Evolutionary conservation across 768 basidiomycete species (phyloP), one percentile per base, ranked within the genome.

Genomic region (Mrakia frigida): DNA sequence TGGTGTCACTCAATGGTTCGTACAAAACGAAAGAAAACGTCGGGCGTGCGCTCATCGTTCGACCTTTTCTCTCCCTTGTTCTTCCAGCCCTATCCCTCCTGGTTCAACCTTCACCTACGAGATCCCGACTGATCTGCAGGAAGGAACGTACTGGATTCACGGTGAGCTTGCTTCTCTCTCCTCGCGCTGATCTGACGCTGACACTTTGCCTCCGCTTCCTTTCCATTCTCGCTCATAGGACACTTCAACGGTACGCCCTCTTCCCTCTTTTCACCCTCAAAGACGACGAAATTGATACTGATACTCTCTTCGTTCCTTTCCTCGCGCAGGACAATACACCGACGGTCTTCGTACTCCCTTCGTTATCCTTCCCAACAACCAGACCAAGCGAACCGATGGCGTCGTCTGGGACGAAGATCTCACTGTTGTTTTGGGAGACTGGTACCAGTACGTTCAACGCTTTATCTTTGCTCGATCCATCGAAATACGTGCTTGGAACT

Each of bases 311-410:
- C 11, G 1, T 41, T 52, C 53, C n/a, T 60, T 13, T 41, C 16
- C 6, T 31, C 37, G 1, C 13, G 7, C 41, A 70, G 69, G 69
- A 14, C 72, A 73, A 23, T 68, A 68, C 65, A 35, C 70, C 53
- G 95, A 98, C 80, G 95, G 96, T 31, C 87, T 98, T 1, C 90
- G 94, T n/a, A 87, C 93, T 59, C 93, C 95, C 0, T 82, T 97
- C 63, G 81, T 95, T 69, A 87, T 98, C 70, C 91, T 91, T 80
- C 83, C 82, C 16, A 70, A 74, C 56, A 79, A 79, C 68, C 63
- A n/a, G 5, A 81, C 80, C 60, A 78, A 74, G 23, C 76, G 84
- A 91, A 83, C 86, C 85, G 28, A 87, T 70, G 74, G 80, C 71
- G 41, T 93, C 82, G 79, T 78, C 14, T 98, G 97, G 83, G 94